Evolutionary conservation across 2,329 filamentous ascomycete genomes (phyloP).

Genomic region (Pseudocercospora eumusae): DNA sequence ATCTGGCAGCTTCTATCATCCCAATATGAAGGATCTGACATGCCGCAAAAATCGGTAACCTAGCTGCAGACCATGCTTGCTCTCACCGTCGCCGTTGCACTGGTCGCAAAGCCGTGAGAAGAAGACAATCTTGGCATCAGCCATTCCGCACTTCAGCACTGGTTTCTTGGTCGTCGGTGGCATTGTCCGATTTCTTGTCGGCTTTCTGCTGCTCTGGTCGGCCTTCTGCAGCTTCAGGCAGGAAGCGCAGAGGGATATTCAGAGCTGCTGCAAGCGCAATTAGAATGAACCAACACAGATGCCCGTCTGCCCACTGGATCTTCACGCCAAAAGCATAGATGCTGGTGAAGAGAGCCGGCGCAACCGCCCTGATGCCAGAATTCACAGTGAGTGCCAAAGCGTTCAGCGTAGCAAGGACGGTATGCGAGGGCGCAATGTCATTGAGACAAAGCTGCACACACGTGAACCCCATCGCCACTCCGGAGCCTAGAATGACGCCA

Average conservation of each 20-base stretch:
- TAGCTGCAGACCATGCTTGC: too few relatives aligned
- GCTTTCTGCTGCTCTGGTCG: slow-evolving; percentile 22
- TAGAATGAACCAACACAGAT: slow-evolving; percentile 66
- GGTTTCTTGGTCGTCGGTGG: neutral
- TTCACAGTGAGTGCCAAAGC: slow-evolving; percentile 64
- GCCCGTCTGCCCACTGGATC: slow-evolving; percentile 62
- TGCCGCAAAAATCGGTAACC: too few relatives aligned
- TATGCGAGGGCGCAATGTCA: slow-evolving; percentile 66
- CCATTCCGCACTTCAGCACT: neutral
- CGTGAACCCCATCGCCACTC: slow-evolving; percentile 68
- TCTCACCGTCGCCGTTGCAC: too few relatives aligned
- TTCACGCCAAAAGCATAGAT: slow-evolving; percentile 68
- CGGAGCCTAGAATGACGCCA: slow-evolving; percentile 58
- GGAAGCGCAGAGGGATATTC: slow-evolving; percentile 39
- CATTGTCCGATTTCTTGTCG: neutral
- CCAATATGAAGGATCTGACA: too few relatives aligned
- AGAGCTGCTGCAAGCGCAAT: slow-evolving; percentile 43
- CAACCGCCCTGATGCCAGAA: slow-evolving; percentile 64
- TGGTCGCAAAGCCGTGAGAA: neutral
- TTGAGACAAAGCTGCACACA: slow-evolving; percentile 73
- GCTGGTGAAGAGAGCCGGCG: slow-evolving; percentile 65
- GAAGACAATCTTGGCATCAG: neutral
- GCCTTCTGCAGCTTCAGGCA: slow-evolving; percentile 41
- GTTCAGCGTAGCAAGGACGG: slow-evolving; percentile 70
- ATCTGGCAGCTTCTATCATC: neutral